These are phyloP conservation scores for Neurospora crassa DNA, from an alignment of 2,329 filamentous ascomycete genomes.

Conservation along the genomic window DNA sequence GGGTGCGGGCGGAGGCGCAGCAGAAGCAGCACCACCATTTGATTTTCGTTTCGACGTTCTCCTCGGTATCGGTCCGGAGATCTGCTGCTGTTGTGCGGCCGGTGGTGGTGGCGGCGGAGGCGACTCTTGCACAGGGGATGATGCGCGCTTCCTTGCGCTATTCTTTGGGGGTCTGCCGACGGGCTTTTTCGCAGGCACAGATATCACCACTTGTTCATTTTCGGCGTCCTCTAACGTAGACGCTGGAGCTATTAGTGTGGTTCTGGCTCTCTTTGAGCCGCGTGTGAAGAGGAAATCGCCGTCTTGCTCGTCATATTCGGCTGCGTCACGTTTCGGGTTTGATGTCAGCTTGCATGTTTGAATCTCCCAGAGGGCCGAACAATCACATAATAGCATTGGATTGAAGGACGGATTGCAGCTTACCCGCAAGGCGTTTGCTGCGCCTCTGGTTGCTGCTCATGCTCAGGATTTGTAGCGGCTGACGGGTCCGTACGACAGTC, in stretches of 20 bases:
- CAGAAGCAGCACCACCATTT: conserved; percentile 27
- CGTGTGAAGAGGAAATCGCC: conserved; percentile 70
- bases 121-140: conserved; percentile 16
- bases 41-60: conserved; percentile 29
- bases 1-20: conserved; percentile 24
- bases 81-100: conserved; percentile 1
- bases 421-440: conserved; percentile 57
- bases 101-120: conserved; percentile 10
- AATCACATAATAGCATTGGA: background rate
- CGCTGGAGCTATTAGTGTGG: conserved; percentile 23
- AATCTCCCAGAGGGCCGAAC: conserved; percentile 21
- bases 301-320: conserved; percentile 59
- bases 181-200: conserved; percentile 28
- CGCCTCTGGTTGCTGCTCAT: conserved; percentile 55
- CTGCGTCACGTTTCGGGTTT: conserved; percentile 7
- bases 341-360: conserved; percentile 19
- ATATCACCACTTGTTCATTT: conserved; percentile 28
- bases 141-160: conserved; percentile 20
- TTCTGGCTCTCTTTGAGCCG: conserved; percentile 55
- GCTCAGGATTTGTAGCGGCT: conserved; percentile 57
- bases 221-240: conserved; percentile 25
- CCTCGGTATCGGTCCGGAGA: conserved; percentile 15
- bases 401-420: conserved; percentile 22
- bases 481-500: conserved; percentile 55
- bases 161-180: conserved; percentile 22